These are phyloP conservation scores for Lyophyllum atratum DNA, from an alignment of 768 basidiomycete species.

Conservation along the genomic window DNA sequence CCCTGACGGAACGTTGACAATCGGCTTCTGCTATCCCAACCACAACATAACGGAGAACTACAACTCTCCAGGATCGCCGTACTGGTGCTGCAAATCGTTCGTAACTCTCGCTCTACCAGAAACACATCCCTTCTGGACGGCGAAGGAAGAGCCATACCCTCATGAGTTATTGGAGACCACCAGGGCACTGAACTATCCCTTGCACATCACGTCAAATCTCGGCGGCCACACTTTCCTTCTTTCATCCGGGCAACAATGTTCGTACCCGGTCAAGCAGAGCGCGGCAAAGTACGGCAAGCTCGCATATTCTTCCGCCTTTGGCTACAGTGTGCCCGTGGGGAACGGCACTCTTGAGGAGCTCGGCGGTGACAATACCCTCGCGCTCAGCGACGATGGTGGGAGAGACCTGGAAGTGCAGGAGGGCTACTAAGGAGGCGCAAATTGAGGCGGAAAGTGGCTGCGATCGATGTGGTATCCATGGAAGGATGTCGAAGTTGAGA, in stretches of 20 bases:
- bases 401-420: slow-evolving; percentile 71
- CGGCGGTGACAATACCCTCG: slow-evolving; percentile 70
- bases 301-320: slow-evolving; percentile 76
- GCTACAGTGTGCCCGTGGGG: slow-evolving; percentile 73
- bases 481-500: slow-evolving; percentile 72
- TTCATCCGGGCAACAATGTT: slow-evolving; percentile 78
- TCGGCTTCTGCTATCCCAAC: slow-evolving; percentile 71
- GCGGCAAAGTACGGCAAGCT: slow-evolving; percentile 81
- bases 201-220: slow-evolving; percentile 66
- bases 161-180: slow-evolving; percentile 42
- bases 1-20: slow-evolving; percentile 69
- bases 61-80: slow-evolving; percentile 76
- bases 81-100: slow-evolving; percentile 84
- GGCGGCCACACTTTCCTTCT: slow-evolving; percentile 71
- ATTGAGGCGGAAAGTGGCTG: slow-evolving; percentile 57
- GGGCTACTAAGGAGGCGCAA: slow-evolving; percentile 62
- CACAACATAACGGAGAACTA: slow-evolving; percentile 80
- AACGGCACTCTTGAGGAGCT: slow-evolving; percentile 70
- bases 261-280: slow-evolving; percentile 77
- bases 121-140: slow-evolving; percentile 72
- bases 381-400: slow-evolving; percentile 70
- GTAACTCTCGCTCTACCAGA: slow-evolving; percentile 63
- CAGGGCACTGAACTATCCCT: slow-evolving; percentile 58
- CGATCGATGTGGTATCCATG: slow-evolving; percentile 76
- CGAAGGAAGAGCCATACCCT: slow-evolving; percentile 69